Evolutionary conservation across 2,329 filamentous ascomycete species (phyloP).

Genomic region (Coniella lustricola): DNA sequence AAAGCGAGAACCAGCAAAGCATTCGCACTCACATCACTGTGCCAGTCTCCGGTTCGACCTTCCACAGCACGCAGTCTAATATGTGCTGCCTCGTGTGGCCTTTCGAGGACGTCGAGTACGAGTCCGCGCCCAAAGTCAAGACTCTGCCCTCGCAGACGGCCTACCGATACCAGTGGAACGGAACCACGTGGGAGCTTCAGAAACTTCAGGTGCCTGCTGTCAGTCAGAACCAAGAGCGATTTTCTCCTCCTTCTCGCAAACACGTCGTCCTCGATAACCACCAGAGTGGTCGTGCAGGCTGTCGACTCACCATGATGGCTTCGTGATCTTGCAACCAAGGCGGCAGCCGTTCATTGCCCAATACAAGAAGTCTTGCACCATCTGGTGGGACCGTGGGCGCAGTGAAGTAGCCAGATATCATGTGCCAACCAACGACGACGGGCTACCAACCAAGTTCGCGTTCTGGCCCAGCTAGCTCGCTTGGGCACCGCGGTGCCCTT

Average conservation of each 20-base stretch:
- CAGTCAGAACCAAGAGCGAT: slow-evolving; percentile 21
- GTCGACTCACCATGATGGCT: no score
- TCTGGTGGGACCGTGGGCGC: no score
- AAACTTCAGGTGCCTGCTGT: slow-evolving; percentile 25
- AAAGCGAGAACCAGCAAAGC: no score
- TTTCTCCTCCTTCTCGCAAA: neutral
- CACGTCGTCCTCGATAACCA: neutral
- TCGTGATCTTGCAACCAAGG: no score
- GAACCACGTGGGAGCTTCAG: slow-evolving; percentile 30
- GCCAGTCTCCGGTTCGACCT: neutral
- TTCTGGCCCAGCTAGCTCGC: no score
- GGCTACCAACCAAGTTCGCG: no score
- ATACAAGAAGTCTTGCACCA: no score
- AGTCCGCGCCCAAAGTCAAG: slow-evolving; percentile 32
- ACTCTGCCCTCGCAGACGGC: slow-evolving; percentile 13
- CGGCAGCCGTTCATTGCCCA: no score
- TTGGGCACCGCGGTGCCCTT: no score
- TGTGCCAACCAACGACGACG: no score
- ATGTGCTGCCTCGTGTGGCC: slow-evolving; percentile 48
- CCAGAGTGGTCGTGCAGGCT: neutral
- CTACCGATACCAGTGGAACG: slow-evolving; percentile 37
- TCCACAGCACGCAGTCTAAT: slow-evolving; percentile 21
- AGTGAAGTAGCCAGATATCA: no score
- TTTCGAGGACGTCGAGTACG: slow-evolving; percentile 39
- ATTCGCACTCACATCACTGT: no score